Conservation (phyloP, 495 filamentous ascomycete genomes). For the Tetracladium marchalianum region DNA sequence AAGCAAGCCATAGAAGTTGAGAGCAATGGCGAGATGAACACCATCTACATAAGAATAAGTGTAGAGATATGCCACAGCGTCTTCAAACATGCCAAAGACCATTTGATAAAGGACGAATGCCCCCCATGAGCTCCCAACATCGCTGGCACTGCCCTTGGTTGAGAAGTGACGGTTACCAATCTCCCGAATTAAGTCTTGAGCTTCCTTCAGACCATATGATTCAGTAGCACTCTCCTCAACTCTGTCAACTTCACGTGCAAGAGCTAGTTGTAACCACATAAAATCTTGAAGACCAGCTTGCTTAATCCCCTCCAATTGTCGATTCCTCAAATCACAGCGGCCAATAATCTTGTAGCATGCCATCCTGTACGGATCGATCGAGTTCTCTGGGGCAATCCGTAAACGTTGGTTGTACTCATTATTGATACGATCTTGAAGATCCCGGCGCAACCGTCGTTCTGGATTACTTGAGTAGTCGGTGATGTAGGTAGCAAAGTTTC, state of each 20-base stretch:
- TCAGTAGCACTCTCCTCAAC: conserved; percentile 78
- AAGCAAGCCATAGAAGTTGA: conserved; percentile 85
- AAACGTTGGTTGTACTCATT: conserved; percentile 79
- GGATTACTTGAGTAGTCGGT: conserved; percentile 60
- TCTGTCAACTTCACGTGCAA: conserved; percentile 79
- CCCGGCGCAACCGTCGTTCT: conserved; percentile 62
- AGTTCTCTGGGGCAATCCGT: conserved; percentile 74
- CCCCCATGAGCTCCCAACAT: conserved; percentile 60
- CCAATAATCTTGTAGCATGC: conserved; percentile 97
- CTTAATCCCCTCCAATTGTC: conserved; percentile 70
- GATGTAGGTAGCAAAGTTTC: conserved; percentile 84
- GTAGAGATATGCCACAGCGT: conserved; percentile 83
- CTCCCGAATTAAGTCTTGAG: conserved; percentile 73
- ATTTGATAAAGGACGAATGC: conserved; percentile 89
- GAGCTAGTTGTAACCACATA: conserved; percentile 92
- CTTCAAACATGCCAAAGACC: conserved; percentile 89
- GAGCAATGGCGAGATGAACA: conserved; percentile 85
- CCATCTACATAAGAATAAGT: conserved; percentile 81
- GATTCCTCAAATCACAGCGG: conserved; percentile 75
- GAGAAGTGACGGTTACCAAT: conserved; percentile 85
- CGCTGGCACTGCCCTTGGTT: conserved; percentile 53
- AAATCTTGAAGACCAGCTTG: conserved; percentile 76
- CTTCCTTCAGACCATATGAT: conserved; percentile 76
- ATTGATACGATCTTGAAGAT: conserved; percentile 75
- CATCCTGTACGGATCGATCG: conserved; percentile 89